Evolutionary conservation across 495 filamentous ascomycete species (phyloP).

Genomic region (Aspergillus taichungensis): DNA sequence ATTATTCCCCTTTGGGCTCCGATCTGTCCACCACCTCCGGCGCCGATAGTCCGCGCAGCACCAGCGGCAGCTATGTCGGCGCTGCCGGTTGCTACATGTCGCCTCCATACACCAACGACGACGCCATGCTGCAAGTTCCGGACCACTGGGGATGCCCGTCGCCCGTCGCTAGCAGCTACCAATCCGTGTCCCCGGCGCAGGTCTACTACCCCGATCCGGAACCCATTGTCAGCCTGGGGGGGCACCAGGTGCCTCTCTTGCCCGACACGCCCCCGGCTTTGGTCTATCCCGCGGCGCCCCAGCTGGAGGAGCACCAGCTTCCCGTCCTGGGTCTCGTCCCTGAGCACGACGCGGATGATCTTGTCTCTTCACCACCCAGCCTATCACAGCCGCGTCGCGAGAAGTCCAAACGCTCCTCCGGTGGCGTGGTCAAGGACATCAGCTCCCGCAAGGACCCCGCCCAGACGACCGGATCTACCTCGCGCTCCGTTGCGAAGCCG

Average conservation of each 20-base stretch:
- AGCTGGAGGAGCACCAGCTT: no score
- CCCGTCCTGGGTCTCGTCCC: no score
- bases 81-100: constrained; percentile 15
- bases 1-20: constrained; percentile 11
- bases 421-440: no score
- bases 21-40: constrained; percentile 14
- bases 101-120: constrained; percentile 13
- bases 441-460: neutral
- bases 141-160: constrained; percentile 12
- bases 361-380: no score
- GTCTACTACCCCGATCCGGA: constrained; percentile 2
- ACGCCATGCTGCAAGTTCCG: constrained; percentile 7
- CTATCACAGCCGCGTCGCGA: no score
- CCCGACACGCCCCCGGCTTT: no score
- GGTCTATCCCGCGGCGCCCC: no score
- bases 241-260: no score
- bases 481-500: constrained; percentile 2
- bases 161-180: constrained; percentile 10
- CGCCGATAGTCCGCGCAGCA: constrained; percentile 14
- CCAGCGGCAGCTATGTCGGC: constrained; percentile 7
- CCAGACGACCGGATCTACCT: constrained; percentile 5
- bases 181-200: constrained; percentile 2
- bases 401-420: no score
- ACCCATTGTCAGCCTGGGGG: neutral
- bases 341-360: no score